Base-by-base conservation (phyloP, 2,329 filamentous ascomycete species). In the Clarireedia sp. region DNA sequence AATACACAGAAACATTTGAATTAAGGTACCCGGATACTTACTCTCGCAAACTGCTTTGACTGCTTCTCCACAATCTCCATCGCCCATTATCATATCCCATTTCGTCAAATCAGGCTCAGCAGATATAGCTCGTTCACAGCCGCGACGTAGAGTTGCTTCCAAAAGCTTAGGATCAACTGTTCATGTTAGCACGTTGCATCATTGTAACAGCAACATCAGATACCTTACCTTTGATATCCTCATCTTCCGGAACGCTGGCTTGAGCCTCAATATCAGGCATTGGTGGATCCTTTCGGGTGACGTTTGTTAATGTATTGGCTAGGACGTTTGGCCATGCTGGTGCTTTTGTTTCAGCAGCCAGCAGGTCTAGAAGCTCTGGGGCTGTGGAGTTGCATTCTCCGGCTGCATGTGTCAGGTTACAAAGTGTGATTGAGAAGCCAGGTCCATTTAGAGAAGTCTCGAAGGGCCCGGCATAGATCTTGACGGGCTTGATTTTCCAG, bases 401-500 rank as follows among this genome's bases (percentile, higher is more conserved):
- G 6, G 68, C 66, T n/a, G 66, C 67, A 7, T 55, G 60, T 0
- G 72, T 73, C 48, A 81, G 67, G 60, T 80, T 80, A 33, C 76
- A 76, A 0, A 81, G 66, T 0, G 78, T 79, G 33, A 81, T 75
- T 7, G 75, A 78, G 70, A 79, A 81, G 4, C 78, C 78, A 6
- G 78, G 78, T 1, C 74, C 78, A 60, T 81, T 80, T 8, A 81
- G 67, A 0, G 75, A 79, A 0, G 77, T 79, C 57, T 80, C 77
- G 46, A 80, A 75, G 2, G 72, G 67, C 6, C 73, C 74, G 1
- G 72, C 71, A 58, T 77, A 75, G 43, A 78, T 73, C 47, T 76
- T 72, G 10, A 65, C 64, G 1, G 77, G 77, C 6, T 67, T 69
- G 49, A 80, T 78, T 3, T 17, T 17, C 38, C 16, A 41, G 17